A percentile compares a stretch with the other conserved stretches of the same genome.
Conservation (phyloP, 2,329 filamentous ascomycete species). For the Byssothecium circinans region DNA sequence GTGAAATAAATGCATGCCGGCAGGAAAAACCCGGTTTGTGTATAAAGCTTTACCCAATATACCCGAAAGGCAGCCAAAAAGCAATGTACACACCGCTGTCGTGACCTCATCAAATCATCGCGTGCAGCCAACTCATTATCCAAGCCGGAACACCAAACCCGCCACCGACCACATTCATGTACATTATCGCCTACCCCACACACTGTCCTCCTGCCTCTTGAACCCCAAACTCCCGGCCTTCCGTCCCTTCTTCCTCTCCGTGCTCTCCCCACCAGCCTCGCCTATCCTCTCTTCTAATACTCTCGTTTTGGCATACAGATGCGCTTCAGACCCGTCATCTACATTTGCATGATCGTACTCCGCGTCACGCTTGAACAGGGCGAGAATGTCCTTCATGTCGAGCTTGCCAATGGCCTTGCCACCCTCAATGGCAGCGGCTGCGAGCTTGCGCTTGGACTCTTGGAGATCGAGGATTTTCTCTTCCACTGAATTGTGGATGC, state of each 20-base stretch:
- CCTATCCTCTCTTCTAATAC: slow-evolving; percentile 27
- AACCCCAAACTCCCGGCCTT: slow-evolving; percentile 36
- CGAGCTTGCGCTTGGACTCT: slow-evolving; percentile 87
- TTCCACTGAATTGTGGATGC: slow-evolving; percentile 83
- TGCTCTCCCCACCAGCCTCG: slow-evolving; percentile 13
- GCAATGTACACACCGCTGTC: not conserved
- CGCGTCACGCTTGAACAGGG: slow-evolving; percentile 77
- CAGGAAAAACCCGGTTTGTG: not conserved
- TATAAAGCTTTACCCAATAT: not conserved
- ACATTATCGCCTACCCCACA: slow-evolving; percentile 46
- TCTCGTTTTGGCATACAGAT: slow-evolving; percentile 39
- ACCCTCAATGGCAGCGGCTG: slow-evolving; percentile 87
- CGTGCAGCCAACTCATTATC: not conserved
- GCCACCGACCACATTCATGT: not conserved
- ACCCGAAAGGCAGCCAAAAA: not conserved
- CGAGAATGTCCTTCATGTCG: slow-evolving; percentile 89
- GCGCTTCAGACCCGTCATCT: slow-evolving; percentile 36
- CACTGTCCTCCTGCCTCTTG: slow-evolving; percentile 41
- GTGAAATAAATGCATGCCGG: too few relatives aligned
- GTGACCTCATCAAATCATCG: not conserved
- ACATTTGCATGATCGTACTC: slow-evolving; percentile 53
- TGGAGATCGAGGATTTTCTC: slow-evolving; percentile 93
- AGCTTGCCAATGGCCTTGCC: slow-evolving; percentile 80
- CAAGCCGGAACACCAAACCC: not conserved
- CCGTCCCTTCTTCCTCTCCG: slow-evolving; percentile 24